Conservation (phyloP, 2,329 filamentous ascomycete genomes). For the Talaromyces sp. region DNA sequence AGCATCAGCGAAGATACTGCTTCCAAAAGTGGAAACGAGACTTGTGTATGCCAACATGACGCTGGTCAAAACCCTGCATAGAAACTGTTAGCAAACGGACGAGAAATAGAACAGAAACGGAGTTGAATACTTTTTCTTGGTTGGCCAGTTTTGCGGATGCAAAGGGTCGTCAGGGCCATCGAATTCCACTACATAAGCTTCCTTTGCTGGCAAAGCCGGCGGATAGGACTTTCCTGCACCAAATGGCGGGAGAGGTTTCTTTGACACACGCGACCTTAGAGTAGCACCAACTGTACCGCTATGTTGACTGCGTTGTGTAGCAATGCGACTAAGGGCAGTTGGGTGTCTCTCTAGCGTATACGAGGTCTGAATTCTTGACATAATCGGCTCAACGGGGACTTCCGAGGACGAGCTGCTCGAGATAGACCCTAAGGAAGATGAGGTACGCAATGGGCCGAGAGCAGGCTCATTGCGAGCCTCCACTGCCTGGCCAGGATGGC, state of each 20-base stretch:
- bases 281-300: conserved; percentile 41
- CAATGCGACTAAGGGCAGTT: conserved; percentile 40
- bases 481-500: conserved; percentile 21
- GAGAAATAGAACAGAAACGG: neutral
- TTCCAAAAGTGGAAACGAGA: conserved; percentile 52
- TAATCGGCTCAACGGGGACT: conserved; percentile 22
- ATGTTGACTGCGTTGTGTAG: conserved; percentile 42
- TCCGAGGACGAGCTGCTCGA: conserved; percentile 26
- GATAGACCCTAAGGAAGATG: conserved; percentile 24
- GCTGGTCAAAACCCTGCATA: conserved; percentile 25
- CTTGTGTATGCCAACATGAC: conserved; percentile 48
- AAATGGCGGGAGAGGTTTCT: conserved; percentile 39
- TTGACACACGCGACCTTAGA: conserved; percentile 28
- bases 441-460: conserved; percentile 21
- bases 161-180: conserved; percentile 78
- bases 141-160: conserved; percentile 83
- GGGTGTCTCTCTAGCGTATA: conserved; percentile 37
- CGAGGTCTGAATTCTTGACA: conserved; percentile 35
- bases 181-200: conserved; percentile 68
- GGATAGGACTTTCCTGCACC: conserved; percentile 59
- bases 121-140: conserved; percentile 66
- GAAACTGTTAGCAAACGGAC: conserved; percentile 15
- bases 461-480: conserved; percentile 18
- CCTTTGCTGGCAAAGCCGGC: conserved; percentile 52
- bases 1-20: conserved; percentile 69